phyloP scores from a whole-genome alignment of 2,329 filamentous ascomycete genomes.

The Cadophora gregata region DNA sequence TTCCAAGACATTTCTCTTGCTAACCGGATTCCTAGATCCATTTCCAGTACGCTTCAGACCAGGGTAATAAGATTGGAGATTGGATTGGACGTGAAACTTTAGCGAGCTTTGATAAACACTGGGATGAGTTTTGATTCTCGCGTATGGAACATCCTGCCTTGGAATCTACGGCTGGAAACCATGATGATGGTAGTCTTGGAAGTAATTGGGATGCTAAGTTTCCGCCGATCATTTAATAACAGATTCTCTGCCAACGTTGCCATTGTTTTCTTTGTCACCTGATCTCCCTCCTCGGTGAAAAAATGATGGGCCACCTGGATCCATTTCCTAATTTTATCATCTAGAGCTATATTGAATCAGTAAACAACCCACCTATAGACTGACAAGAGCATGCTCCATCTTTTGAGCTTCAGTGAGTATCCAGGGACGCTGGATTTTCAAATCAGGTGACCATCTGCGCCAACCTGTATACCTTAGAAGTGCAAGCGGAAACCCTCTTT shows the following conservation, averaged over 20 bases:
- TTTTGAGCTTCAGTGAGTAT: slow-evolving; percentile 47
- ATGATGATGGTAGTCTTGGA: too few species aligned
- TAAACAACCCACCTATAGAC: too few species aligned
- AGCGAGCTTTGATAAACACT: slow-evolving; percentile 9
- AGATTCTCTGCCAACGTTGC: too few species aligned
- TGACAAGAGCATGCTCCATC: slow-evolving; percentile 51
- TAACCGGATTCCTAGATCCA: background rate
- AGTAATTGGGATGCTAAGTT: too few species aligned
- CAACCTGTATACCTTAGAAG: too few species aligned
- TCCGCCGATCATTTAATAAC: too few species aligned
- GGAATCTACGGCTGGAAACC: too few species aligned
- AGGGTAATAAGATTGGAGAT: background rate
- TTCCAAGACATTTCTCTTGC: too few species aligned
- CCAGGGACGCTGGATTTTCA: slow-evolving; percentile 17
- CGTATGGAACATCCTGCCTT: too few species aligned
- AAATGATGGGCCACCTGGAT: too few species aligned
- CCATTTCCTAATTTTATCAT: slow-evolving; percentile 46
- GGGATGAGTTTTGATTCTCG: slow-evolving; percentile 1
- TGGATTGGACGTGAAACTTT: background rate
- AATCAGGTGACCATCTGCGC: slow-evolving; percentile 14
- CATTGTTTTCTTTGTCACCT: too few species aligned
- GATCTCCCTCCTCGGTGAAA: background rate
- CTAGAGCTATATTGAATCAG: background rate
- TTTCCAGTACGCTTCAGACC: slow-evolving; percentile 7
- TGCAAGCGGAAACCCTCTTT: too few species aligned